Percentiles rank a stretch among this genome's conserved stretches.
Conservation (phyloP, 1,139 yeast genomes). For the Candida neerlandica region DNA sequence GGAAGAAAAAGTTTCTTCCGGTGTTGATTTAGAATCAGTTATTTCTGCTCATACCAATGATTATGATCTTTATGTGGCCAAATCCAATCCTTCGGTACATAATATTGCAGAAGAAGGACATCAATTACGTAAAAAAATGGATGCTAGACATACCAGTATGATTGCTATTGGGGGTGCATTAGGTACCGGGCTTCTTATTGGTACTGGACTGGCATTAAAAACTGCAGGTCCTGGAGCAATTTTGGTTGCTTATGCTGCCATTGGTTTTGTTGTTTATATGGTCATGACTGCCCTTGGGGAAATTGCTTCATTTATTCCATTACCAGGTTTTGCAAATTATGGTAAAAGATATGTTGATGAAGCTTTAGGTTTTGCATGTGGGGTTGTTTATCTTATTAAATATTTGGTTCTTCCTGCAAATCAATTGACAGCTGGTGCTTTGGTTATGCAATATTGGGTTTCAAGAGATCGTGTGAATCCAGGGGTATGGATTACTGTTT, state of each 20-base stretch:
- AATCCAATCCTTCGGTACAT: slow-evolving; percentile 43
- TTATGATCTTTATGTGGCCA: slow-evolving; percentile 49
- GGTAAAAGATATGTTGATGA: slow-evolving; percentile 70
- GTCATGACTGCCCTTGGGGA: slow-evolving; percentile 77
- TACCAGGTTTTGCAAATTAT: slow-evolving; percentile 74
- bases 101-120: slow-evolving; percentile 47
- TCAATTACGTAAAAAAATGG: slow-evolving; percentile 58
- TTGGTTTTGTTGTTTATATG: slow-evolving; percentile 66
- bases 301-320: slow-evolving; percentile 71
- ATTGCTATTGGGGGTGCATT: slow-evolving; percentile 54
- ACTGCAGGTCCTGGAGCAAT: slow-evolving; percentile 73
- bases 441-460: slow-evolving; percentile 67
- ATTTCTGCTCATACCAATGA: slow-evolving; percentile 44
- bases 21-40: slow-evolving; percentile 15
- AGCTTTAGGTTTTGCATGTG: slow-evolving; percentile 75
- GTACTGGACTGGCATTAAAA: slow-evolving; percentile 66
- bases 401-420: slow-evolving; percentile 70
- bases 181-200: slow-evolving; percentile 65
- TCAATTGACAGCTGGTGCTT: slow-evolving; percentile 59
- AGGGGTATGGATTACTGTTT: slow-evolving; percentile 61
- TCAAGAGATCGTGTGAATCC: slow-evolving; percentile 48
- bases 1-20: slow-evolving; percentile 6
- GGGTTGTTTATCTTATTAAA: slow-evolving; percentile 59
- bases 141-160: slow-evolving; percentile 76
- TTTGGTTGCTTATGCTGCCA: slow-evolving; percentile 58